Evolutionary conservation across 2,329 filamentous ascomycete species (phyloP).

Genomic region (Hypoxylon sp.): DNA sequence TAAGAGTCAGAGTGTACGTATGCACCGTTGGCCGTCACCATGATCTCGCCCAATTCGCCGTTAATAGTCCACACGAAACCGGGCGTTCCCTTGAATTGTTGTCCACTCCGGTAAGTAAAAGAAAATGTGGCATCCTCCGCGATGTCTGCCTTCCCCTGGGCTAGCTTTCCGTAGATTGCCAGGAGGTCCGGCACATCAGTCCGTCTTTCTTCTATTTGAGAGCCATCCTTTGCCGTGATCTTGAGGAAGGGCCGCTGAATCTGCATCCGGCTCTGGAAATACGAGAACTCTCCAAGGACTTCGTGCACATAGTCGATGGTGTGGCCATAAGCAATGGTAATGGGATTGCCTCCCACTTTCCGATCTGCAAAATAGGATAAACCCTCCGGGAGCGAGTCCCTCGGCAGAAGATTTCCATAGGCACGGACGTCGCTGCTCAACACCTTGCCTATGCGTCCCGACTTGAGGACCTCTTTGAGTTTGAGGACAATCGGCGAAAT

Average conservation of each 20-base stretch:
- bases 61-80: constrained; percentile 65
- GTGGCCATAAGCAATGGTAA: constrained; percentile 49
- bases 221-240: constrained; percentile 54
- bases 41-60: constrained; percentile 67
- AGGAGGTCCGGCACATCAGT: constrained; percentile 64
- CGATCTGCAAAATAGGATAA: constrained; percentile 65
- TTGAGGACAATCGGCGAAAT: constrained; percentile 61
- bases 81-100: constrained; percentile 63
- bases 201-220: constrained; percentile 53
- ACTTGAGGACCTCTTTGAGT: constrained; percentile 61
- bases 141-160: constrained; percentile 43
- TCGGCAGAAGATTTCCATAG: constrained; percentile 56
- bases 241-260: constrained; percentile 61
- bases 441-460: constrained; percentile 66
- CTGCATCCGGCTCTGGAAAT: constrained; percentile 59
- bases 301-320: constrained; percentile 62
- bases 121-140: constrained; percentile 59
- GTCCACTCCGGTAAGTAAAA: constrained; percentile 63
- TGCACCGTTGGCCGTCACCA: constrained; percentile 54
- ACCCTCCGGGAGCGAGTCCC: constrained; percentile 53
- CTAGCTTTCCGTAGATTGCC: constrained; percentile 57
- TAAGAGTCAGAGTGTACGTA: constrained; percentile 54
- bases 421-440: constrained; percentile 64
- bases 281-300: constrained; percentile 62
- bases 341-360: constrained; percentile 54